A percentile compares a stretch with the other conserved stretches of the same genome.
Conservation (phyloP, 192 early-diverging fungal species). For the Backusella macrospora region DNA sequence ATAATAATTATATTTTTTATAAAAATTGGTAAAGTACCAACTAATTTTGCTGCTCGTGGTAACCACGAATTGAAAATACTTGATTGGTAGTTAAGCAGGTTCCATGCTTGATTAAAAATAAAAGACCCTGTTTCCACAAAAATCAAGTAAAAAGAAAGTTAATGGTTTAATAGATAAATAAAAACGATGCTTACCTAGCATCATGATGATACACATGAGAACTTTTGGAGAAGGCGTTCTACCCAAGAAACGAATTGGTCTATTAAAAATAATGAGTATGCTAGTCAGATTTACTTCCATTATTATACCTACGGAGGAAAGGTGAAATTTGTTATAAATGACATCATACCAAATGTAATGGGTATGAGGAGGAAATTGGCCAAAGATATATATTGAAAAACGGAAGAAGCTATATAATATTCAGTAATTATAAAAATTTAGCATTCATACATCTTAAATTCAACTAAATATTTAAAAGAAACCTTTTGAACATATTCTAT, state of each 20-base stretch:
- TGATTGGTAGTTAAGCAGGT: constrained; percentile 33
- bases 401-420: constrained; percentile 1
- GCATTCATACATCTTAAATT: not conserved
- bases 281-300: not conserved
- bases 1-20: not conserved
- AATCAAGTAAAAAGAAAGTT: not conserved
- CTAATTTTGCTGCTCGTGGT: constrained; percentile 33
- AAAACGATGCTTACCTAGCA: constrained; percentile 31
- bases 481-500: constrained; percentile 28
- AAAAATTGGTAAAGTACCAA: constrained; percentile 23
- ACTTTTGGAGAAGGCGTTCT: constrained; percentile 38
- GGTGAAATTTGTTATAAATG: constrained; percentile 18
- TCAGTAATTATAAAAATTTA: not conserved
- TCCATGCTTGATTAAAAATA: constrained; percentile 43
- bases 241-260: constrained; percentile 38
- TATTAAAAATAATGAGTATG: constrained; percentile 2
- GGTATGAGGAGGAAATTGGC: constrained; percentile 36
- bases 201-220: constrained; percentile 38
- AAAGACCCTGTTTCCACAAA: constrained; percentile 33
- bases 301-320: constrained; percentile 36
- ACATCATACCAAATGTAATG: constrained; percentile 25
- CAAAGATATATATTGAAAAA: constrained; percentile 32
- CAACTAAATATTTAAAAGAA: not conserved
- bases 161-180: not conserved
- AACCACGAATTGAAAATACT: constrained; percentile 38